These are phyloP conservation scores for Phytophthora tentaculata DNA, from an alignment of 352 stramenopile species.

Conservation along the genomic window DNA sequence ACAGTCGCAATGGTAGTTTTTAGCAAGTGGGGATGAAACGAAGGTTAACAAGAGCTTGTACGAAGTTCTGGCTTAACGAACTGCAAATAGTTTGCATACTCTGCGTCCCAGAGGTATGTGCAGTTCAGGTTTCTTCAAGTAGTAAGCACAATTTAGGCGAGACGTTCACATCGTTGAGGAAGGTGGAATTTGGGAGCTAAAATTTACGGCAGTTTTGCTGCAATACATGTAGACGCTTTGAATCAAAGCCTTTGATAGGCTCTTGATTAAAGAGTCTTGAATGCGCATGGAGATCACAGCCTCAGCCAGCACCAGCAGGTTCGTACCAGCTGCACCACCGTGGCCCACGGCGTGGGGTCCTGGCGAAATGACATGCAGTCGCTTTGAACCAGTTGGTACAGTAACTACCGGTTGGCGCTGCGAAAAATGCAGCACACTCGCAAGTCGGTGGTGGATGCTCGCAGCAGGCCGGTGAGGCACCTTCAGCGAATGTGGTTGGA, in stretches of 20 bases:
- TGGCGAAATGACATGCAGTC: background rate
- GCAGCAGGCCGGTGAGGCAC: background rate
- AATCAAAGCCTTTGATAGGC: too few relatives aligned
- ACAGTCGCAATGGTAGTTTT: too few relatives aligned
- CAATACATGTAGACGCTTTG: too few relatives aligned
- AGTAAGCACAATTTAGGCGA: too few relatives aligned
- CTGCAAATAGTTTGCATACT: too few relatives aligned
- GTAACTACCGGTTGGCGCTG: conserved; percentile 21
- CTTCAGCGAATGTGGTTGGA: conserved; percentile 18
- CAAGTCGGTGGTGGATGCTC: conserved; percentile 12
- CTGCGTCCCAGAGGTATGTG: too few relatives aligned
- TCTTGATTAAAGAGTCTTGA: too few relatives aligned
- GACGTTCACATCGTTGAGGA: background rate
- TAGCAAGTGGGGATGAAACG: too few relatives aligned
- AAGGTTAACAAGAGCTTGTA: too few relatives aligned
- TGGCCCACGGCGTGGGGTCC: background rate
- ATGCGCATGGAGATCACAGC: conserved; percentile 5
- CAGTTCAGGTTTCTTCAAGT: too few relatives aligned
- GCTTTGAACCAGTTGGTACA: conserved; percentile 9
- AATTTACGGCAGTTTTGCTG: background rate
- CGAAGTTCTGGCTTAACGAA: too few relatives aligned
- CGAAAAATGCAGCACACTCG: conserved; percentile 16
- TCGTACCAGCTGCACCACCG: conserved; percentile 12
- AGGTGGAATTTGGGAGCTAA: background rate
- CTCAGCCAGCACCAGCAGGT: conserved; percentile 20